Conservation (phyloP, 208 protist species). For the Angomonas desouzai region DNA sequence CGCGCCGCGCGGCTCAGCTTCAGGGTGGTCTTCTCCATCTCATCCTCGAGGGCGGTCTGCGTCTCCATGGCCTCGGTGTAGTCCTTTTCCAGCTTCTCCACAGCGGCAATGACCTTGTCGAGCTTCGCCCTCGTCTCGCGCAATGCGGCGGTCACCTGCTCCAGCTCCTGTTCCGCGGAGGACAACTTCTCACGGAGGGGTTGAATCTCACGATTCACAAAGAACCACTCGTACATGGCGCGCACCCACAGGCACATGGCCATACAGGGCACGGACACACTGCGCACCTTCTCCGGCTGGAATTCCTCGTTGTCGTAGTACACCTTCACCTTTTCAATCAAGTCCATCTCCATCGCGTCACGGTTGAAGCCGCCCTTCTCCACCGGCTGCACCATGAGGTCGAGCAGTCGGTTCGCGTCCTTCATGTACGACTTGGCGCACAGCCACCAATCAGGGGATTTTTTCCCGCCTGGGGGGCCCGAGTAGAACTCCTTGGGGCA, state of each 20-base stretch:
- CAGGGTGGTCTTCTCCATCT: conserved; percentile 92
- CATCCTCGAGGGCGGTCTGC: conserved; percentile 90
- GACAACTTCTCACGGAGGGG: conserved; percentile 87
- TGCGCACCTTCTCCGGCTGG: conserved; percentile 87
- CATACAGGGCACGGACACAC: conserved; percentile 95
- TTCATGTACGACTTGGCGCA: conserved; percentile 93
- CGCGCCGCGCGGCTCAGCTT: conserved; percentile 95
- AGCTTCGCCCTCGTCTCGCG: conserved; percentile 87
- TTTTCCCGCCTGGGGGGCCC: conserved; percentile 87
- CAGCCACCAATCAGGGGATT: conserved; percentile 95
- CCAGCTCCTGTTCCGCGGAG: conserved; percentile 88
- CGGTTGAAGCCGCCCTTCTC: conserved; percentile 89
- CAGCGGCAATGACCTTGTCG: conserved; percentile 90
- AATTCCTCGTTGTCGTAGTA: conserved; percentile 94
- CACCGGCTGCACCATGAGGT: conserved; percentile 84
- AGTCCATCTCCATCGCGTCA: conserved; percentile 91
- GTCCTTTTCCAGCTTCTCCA: conserved; percentile 91
- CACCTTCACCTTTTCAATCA: conserved; percentile 93
- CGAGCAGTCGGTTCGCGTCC: conserved; percentile 87
- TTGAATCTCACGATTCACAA: conserved; percentile 93
- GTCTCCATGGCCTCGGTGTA: conserved; percentile 90
- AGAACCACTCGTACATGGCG: conserved; percentile 97
- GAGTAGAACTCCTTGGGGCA: conserved; percentile 92
- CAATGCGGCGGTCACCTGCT: conserved; percentile 85
- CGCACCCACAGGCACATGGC: conserved; percentile 98